A percentile compares a stretch with the other conserved stretches of the same genome.
Evolutionary conservation across 192 early-diverging fungal genomes (phyloP).

Genomic region (Thoreauomyces humboldtii): DNA sequence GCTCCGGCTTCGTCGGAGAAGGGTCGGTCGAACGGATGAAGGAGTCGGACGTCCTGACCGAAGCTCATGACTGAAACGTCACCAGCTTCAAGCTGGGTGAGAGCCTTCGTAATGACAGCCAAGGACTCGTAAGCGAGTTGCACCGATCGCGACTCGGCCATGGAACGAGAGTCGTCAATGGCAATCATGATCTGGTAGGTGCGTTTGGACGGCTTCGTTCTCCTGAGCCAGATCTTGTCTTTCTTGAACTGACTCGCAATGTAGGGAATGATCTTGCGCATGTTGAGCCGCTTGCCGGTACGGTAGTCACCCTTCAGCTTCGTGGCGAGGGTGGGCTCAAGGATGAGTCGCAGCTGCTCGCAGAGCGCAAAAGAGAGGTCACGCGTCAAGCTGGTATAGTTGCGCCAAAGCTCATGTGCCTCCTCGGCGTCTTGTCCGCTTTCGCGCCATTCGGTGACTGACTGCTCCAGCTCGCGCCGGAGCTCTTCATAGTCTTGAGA

Average conservation of each 20-base stretch:
- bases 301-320: constrained; percentile 96
- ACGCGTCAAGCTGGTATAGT: constrained; percentile 85
- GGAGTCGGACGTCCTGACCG: constrained; percentile 78
- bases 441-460: constrained; percentile 72
- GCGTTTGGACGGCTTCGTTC: constrained; percentile 94
- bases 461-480: constrained; percentile 75
- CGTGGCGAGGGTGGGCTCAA: constrained; percentile 95
- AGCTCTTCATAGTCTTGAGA: constrained; percentile 61
- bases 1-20: constrained; percentile 91
- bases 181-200: constrained; percentile 98
- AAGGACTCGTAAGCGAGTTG: constrained; percentile 94
- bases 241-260: constrained; percentile 99
- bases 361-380: constrained; percentile 87
- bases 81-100: constrained; percentile 93
- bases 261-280: constrained; percentile 99
- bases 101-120: constrained; percentile 85
- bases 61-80: constrained; percentile 88
- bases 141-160: constrained; percentile 83
- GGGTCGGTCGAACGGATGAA: constrained; percentile 93
- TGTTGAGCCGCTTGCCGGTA: constrained; percentile 97
- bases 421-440: constrained; percentile 56
- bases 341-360: constrained; percentile 93
- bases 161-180: constrained; percentile 96
- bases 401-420: constrained; percentile 75
- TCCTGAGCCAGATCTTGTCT: constrained; percentile 99